Conservation (phyloP, 345 rosid genomes). For the Sisymbrium irio region DNA sequence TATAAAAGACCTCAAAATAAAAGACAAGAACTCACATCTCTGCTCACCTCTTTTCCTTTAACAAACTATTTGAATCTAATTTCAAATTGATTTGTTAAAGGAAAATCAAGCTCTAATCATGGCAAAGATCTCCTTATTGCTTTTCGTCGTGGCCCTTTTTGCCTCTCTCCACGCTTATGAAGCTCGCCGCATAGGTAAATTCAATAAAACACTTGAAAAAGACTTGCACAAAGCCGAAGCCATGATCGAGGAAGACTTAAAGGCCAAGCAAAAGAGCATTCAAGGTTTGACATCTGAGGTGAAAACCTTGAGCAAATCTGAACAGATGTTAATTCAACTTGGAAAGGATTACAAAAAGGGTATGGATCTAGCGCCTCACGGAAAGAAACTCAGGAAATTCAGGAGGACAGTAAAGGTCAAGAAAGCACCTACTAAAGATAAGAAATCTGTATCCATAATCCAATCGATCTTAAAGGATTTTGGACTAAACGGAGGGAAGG, state of each 20-base stretch:
- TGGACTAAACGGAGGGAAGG: conserved; percentile 22
- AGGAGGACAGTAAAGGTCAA: background rate
- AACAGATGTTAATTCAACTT: background rate
- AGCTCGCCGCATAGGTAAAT: conserved; percentile 10
- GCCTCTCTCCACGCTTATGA: conserved; percentile 23
- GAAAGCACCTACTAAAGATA: background rate
- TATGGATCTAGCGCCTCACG: background rate
- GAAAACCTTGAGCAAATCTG: conserved; percentile 3
- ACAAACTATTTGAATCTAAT: conserved; percentile 28
- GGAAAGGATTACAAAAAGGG: conserved; percentile 2
- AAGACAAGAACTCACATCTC: conserved; percentile 15
- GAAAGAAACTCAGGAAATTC: conserved; percentile 10
- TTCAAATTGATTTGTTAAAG: conserved; percentile 33
- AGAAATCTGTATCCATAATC: conserved; percentile 19
- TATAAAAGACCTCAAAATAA: conserved; percentile 3
- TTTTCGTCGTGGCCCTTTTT: conserved; percentile 10
- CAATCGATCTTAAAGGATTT: conserved; percentile 30
- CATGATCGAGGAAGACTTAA: conserved; percentile 7
- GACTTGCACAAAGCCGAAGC: conserved; percentile 24
- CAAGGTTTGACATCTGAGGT: conserved; percentile 6
- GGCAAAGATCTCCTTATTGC: conserved; percentile 32
- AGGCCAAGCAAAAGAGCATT: background rate
- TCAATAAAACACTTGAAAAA: background rate
- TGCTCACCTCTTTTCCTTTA: conserved; percentile 28
- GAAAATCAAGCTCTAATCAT: conserved; percentile 14